phyloP scores from a whole-genome alignment of 1,139 yeast genomes.

The Debaryomycetaceae sp. region DNA sequence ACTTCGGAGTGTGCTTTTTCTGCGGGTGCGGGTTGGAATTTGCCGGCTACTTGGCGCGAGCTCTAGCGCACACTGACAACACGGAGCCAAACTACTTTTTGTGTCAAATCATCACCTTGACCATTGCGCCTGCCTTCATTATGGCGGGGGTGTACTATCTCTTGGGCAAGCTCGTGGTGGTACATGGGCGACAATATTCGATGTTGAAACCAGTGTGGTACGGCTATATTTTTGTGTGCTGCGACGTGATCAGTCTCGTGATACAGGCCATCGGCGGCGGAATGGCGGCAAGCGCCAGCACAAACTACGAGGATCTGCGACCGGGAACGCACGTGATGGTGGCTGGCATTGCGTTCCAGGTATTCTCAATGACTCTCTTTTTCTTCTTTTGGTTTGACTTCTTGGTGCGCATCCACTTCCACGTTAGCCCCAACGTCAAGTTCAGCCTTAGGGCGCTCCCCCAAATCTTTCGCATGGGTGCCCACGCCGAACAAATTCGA shows the following conservation, averaged over 20 bases:
- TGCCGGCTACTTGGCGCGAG: conserved; percentile 23
- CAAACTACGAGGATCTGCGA: conserved; percentile 13
- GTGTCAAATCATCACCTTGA: conserved; percentile 31
- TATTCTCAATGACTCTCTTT: conserved; percentile 32
- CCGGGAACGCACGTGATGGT: conserved; percentile 34
- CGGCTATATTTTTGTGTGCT: conserved; percentile 30
- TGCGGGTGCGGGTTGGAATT: conserved; percentile 18
- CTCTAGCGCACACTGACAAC: conserved; percentile 15
- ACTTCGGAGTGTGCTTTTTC: conserved; percentile 28
- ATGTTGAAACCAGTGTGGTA: conserved; percentile 29
- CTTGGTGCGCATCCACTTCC: conserved; percentile 21
- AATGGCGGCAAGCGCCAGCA: conserved; percentile 24
- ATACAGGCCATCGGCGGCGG: conserved; percentile 39
- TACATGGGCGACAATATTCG: conserved; percentile 25
- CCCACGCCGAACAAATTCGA: conserved; percentile 14
- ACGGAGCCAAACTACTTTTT: conserved; percentile 20
- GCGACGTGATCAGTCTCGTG: conserved; percentile 29
- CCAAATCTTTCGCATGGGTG: conserved; percentile 19
- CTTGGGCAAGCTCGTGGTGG: conserved; percentile 29
- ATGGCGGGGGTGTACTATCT: conserved; percentile 39
- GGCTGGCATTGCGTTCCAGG: conserved; percentile 37
- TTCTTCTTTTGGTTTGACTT: conserved; percentile 24
- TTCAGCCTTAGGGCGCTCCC: conserved; percentile 12
- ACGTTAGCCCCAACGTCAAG: conserved; percentile 13
- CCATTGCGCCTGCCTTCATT: conserved; percentile 36